Evolutionary conservation across 2,329 filamentous ascomycete genomes (phyloP).

Genomic region (Aspergillus clavatus): DNA sequence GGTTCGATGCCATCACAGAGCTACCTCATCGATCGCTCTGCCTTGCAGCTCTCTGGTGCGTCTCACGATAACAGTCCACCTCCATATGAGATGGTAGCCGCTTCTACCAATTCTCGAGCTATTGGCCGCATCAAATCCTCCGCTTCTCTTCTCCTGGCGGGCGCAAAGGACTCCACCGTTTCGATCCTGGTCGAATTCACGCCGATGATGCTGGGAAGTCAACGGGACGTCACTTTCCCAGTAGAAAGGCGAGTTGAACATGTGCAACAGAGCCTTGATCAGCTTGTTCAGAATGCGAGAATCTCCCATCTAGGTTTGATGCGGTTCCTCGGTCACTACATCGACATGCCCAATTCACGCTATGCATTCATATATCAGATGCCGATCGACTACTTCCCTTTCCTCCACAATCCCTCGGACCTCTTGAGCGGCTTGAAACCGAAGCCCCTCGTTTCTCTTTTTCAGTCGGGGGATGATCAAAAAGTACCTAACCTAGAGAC

Average conservation of each 20-base stretch:
- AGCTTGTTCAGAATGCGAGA: slow-evolving; percentile 38
- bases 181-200: slow-evolving; percentile 41
- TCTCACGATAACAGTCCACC: slow-evolving; percentile 39
- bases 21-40: slow-evolving; percentile 38
- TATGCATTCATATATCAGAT: slow-evolving; percentile 60
- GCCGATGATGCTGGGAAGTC: slow-evolving; percentile 37
- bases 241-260: slow-evolving; percentile 31
- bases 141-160: slow-evolving; percentile 30
- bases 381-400: slow-evolving; percentile 46
- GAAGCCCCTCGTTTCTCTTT: slow-evolving; percentile 39
- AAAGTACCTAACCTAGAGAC: slow-evolving; percentile 55
- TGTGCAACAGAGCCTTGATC: slow-evolving; percentile 36
- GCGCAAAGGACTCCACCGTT: slow-evolving; percentile 33
- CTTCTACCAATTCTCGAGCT: slow-evolving; percentile 39
- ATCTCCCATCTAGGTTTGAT: slow-evolving; percentile 41
- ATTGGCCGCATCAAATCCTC: slow-evolving; percentile 38
- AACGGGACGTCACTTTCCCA: slow-evolving; percentile 25
- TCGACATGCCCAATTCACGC: slow-evolving; percentile 54
- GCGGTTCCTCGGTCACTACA: slow-evolving; percentile 47
- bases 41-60: slow-evolving; percentile 36
- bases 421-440: slow-evolving; percentile 35
- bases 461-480: slow-evolving; percentile 40
- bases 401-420: slow-evolving; percentile 38
- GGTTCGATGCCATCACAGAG: slow-evolving; percentile 24
- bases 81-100: slow-evolving; percentile 41